phyloP scores from a whole-genome alignment of 257 asterid species.

The Solanum medicagineum region DNA sequence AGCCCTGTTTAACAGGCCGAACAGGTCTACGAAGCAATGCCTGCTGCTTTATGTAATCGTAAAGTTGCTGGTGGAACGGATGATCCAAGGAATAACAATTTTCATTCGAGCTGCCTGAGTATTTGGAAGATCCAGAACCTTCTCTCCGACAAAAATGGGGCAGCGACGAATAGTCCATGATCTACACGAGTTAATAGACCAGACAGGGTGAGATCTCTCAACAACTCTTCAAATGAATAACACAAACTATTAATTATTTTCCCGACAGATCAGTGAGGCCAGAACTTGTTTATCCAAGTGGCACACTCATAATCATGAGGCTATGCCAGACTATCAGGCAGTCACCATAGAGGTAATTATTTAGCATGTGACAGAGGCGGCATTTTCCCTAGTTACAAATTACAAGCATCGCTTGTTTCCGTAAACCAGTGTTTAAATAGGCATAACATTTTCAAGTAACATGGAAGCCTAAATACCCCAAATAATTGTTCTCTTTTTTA shows the following conservation, averaged over 20 bases:
- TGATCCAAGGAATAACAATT: conserved; percentile 61
- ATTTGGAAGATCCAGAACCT: conserved; percentile 41
- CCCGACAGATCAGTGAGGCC: not conserved
- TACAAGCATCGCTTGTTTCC: not conserved
- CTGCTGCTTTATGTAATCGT: conserved; percentile 48
- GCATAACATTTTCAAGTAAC: not conserved
- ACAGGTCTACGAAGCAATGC: conserved; percentile 5
- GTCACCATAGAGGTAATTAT: not conserved
- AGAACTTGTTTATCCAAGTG: not conserved
- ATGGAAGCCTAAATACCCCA: not conserved
- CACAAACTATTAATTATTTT: not conserved
- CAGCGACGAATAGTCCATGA: conserved; percentile 66
- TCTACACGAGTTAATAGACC: conserved; percentile 20
- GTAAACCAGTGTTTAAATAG: not conserved
- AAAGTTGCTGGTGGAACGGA: conserved; percentile 60
- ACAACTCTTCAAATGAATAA: not conserved
- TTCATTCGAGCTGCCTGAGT: conserved; percentile 9
- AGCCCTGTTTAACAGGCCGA: conserved; percentile 44
- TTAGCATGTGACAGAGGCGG: not conserved
- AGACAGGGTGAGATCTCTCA: not conserved
- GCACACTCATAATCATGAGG: not conserved
- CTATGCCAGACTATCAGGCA: not conserved
- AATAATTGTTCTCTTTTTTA: not conserved
- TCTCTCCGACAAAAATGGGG: conserved; percentile 70
- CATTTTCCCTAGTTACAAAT: not conserved